phyloP scores from a whole-genome alignment of 2,329 filamentous ascomycete species.

The Fusarium multiceps region DNA sequence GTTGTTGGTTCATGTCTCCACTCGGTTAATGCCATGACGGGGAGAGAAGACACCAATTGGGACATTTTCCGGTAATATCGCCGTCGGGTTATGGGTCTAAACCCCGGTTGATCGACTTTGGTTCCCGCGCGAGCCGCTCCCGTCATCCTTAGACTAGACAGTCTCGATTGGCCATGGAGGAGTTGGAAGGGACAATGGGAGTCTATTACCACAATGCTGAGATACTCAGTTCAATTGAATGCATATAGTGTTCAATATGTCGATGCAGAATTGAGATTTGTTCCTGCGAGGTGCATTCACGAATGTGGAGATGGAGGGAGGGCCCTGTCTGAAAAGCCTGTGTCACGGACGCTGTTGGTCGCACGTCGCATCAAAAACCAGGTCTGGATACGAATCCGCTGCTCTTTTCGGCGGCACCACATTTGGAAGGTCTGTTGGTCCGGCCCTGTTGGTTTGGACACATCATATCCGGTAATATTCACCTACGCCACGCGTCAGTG shows the following conservation, averaged over 20 bases:
- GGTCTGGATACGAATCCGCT: neutral
- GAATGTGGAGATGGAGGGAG: neutral
- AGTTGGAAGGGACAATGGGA: neutral
- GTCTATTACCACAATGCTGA: neutral
- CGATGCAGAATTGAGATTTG: neutral
- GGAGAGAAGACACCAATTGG: conserved; percentile 1
- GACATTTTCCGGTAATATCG: neutral
- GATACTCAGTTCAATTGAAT: no score
- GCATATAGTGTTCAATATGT: neutral
- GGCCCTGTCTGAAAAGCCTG: neutral
- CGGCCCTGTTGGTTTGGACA: neutral
- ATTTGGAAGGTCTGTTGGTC: neutral
- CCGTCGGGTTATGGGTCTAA: neutral
- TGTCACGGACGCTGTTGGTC: neutral
- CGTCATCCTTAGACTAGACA: neutral
- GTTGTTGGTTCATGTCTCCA: neutral
- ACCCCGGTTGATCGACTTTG: neutral
- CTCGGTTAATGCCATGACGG: conserved; percentile 1
- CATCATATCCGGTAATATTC: neutral
- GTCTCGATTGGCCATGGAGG: neutral
- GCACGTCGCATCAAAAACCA: neutral
- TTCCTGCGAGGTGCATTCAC: neutral
- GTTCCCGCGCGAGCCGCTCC: neutral
- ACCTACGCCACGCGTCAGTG: neutral
- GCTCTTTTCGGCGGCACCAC: neutral